Percentiles rank a stretch among this genome's conserved stretches.
phyloP scores from a whole-genome alignment of 2,329 filamentous ascomycete genomes.

The Fusarium napiforme region DNA sequence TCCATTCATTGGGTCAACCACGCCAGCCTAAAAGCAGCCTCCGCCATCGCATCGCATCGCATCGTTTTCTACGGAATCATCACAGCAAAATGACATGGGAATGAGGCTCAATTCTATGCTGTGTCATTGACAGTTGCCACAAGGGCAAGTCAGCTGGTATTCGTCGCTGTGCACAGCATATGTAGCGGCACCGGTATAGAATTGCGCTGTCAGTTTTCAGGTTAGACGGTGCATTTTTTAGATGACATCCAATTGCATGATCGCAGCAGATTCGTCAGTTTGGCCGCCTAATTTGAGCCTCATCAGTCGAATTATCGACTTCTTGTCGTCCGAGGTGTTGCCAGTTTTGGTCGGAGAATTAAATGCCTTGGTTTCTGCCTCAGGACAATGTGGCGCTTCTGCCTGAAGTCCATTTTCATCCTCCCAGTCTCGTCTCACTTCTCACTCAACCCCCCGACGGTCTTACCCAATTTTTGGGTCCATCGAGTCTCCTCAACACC shows the following conservation, averaged over 20 bases:
- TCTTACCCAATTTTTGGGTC: background rate
- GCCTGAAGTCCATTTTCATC: background rate
- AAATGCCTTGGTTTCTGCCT: conserved; percentile 7
- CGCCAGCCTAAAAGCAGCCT: conserved; percentile 12
- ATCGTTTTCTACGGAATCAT: background rate
- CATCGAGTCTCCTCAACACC: background rate
- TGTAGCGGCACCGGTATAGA: background rate
- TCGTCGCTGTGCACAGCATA: background rate
- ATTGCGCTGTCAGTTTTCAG: background rate
- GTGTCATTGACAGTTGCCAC: background rate
- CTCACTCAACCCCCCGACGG: background rate
- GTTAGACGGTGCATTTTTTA: background rate
- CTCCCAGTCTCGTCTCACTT: background rate
- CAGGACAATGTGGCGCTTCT: background rate
- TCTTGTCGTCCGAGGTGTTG: background rate
- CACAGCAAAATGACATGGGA: background rate
- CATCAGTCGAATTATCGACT: background rate
- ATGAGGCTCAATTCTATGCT: background rate
- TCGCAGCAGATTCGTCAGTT: background rate
- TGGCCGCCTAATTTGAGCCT: background rate
- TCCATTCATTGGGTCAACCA: conserved; percentile 28
- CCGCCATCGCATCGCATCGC: background rate
- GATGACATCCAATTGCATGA: background rate
- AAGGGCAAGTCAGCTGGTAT: background rate
- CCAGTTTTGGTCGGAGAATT: too few species aligned